Base-by-base conservation (phyloP, 2,329 filamentous ascomycete species). In the Xylariaceae sp. region DNA sequence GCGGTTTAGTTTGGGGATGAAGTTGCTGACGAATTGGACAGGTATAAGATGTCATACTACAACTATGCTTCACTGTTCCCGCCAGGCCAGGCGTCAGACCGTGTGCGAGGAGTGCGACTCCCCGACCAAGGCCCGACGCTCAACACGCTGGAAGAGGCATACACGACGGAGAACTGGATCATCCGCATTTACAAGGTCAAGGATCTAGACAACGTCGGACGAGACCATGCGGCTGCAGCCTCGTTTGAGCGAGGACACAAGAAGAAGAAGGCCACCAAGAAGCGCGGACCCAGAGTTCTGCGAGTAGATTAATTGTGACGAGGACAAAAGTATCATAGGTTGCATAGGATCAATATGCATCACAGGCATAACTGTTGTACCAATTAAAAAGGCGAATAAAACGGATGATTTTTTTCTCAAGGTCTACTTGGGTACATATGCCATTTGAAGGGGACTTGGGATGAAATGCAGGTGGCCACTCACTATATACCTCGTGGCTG, bases 31-130 rank as follows among this genome's bases (percentile, higher is more conserved):
- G 63, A 67, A 50, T 68, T 60, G 40, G 21, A 54, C 55, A 95
- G 91, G 89, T 98, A 98, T 82, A 98, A 98, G 80, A 96, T 98
- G 91, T 96, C 90, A 19, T 98, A 98, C 79, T 88, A 98, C 81
- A 97, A 97, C 78, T 98, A 88, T 76, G 81, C 92, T 69, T 73
- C 79, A 37, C 82, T 98, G 52, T 98, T 97, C 80, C 92, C 91
- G 36, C 78, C 85, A 2, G 93, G 93, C 52, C 90, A 97, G 70
- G 91, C 88, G 27, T 75, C 83, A 58, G 93, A 98, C 66, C 86
- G 93, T 57, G 93, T 98, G 54, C 90, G 93, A 64, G 83, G 84
- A 55, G 79, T 80, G 29, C 81, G 80, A 49, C 73, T 97, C 41
- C 94, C 93, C n/a, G 82, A 88, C 11, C 78, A 90, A 56, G 85